Percentiles rank a stretch among this genome's conserved stretches.
These are phyloP conservation scores for Camellia sinensis DNA, from an alignment of 148 eudicot species.

Conservation along the genomic window DNA sequence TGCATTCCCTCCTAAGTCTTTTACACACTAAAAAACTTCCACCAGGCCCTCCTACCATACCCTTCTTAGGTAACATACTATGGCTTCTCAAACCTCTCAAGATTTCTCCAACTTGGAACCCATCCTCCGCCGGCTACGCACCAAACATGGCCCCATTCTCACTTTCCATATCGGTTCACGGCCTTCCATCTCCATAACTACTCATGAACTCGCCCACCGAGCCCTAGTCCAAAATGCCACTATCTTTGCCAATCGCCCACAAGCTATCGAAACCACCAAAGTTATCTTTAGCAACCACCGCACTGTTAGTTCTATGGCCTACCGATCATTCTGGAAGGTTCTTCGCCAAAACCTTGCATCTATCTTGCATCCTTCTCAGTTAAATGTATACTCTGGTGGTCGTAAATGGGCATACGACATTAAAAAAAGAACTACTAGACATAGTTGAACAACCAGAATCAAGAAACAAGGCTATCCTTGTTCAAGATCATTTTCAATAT, in stretches of 20 bases:
- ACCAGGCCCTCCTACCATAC: slow-evolving; percentile 20
- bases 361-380: slow-evolving; percentile 14
- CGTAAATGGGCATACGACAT: slow-evolving; percentile 14
- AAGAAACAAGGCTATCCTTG: neutral
- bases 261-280: slow-evolving; percentile 22
- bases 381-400: neutral
- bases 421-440: slow-evolving; percentile 6
- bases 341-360: slow-evolving; percentile 18
- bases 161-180: slow-evolving; percentile 22
- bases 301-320: slow-evolving; percentile 33
- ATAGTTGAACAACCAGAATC: neutral
- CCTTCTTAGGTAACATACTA: slow-evolving; percentile 7
- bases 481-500: slow-evolving; percentile 27
- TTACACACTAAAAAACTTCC: slow-evolving; percentile 7
- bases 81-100: slow-evolving; percentile 20
- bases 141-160: slow-evolving; percentile 37
- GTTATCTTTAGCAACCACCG: slow-evolving; percentile 33
- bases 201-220: slow-evolving; percentile 30
- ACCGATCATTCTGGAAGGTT: slow-evolving; percentile 30
- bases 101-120: slow-evolving; percentile 24
- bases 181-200: slow-evolving; percentile 25
- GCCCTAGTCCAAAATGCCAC: slow-evolving; percentile 35
- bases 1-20: neutral
- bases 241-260: slow-evolving; percentile 37
- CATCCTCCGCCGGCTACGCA: slow-evolving; percentile 15